These are phyloP conservation scores for Phytophthora multivora DNA, from an alignment of 352 stramenopile genomes.

Conservation along the genomic window DNA sequence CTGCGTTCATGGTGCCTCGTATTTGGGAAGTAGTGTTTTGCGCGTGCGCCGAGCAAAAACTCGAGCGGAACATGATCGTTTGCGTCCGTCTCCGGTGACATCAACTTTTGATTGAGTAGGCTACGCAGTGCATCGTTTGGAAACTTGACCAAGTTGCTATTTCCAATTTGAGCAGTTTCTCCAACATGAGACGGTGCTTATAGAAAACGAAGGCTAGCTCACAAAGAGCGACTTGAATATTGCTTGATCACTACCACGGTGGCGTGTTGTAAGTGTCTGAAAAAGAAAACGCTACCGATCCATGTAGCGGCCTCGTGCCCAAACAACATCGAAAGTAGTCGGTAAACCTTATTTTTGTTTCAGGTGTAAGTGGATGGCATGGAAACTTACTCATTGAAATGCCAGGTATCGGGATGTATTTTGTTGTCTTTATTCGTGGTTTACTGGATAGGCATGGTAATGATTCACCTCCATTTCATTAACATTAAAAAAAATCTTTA, in stretches of 20 bases:
- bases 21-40: constrained; percentile 39
- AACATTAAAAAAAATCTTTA: too few species aligned
- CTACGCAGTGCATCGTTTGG: not conserved
- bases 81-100: constrained; percentile 26
- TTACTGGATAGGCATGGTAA: constrained; percentile 86
- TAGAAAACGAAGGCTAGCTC: not conserved
- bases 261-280: constrained; percentile 31
- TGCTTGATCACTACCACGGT: constrained; percentile 8
- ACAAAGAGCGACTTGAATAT: not conserved
- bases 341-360: not conserved
- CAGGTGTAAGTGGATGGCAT: constrained; percentile 40
- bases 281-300: constrained; percentile 11
- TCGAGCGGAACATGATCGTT: constrained; percentile 68
- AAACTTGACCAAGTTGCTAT: constrained; percentile 8
- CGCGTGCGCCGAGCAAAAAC: constrained; percentile 64
- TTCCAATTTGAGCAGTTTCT: constrained; percentile 29
- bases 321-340: constrained; percentile 38
- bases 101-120: constrained; percentile 1
- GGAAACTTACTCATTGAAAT: not conserved
- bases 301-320: constrained; percentile 26
- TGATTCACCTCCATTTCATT: too few species aligned
- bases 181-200: constrained; percentile 5
- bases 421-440: constrained; percentile 86
- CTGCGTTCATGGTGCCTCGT: not conserved
- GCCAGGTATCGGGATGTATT: constrained; percentile 77